Base-by-base conservation (phyloP, 2,329 filamentous ascomycete genomes). In the Aurifilum marmelostoma region DNA sequence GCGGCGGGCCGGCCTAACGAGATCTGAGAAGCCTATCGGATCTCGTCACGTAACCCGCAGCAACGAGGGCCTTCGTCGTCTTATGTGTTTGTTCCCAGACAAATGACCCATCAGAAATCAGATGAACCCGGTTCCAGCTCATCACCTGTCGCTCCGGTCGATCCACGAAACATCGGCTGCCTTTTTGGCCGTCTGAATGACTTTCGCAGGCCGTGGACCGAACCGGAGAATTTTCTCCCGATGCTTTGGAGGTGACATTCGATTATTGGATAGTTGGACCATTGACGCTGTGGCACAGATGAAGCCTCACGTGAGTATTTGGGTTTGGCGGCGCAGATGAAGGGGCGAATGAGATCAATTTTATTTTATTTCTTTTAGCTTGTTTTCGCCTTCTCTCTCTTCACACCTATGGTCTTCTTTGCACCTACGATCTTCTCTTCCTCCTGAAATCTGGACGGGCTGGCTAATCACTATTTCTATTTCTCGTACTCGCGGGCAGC, bases 1-100 rank as follows among this genome's bases (percentile, higher is more conserved):
- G 21, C 34, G 34, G 37, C 56, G 21, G 29, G 18, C 21, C 56
- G 16, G 11, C 24, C 43, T 63, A 43, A 41, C 34, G 34, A 43
- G 21, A 63, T 21, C 34, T 66, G n/a, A 69, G 56, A 47, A 69
- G 67, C 67, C 67, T 69, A 69, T 69, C 67, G 67, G 63, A 69
- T 62, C 67, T 69, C 58, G 58, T 43, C 27, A 29, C 29, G 29
- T 50, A 50, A 47, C 18, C 41, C 41, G 21, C 18, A 18, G 62
- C 18, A 32, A n/a, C 18, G 39, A 43, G 14, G 14, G 41, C 41
- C 14, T 43, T n/a, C 37, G 29, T 29, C 61, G 39, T 61, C 29
- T 32, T 32, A 24, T 52, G 52, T 47, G 29, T 52, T 34, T 47
- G 41, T 47, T n/a, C 41, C 41, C 41, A 47, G 41, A 21, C 11